Base-by-base conservation (phyloP, 225 moss, liverwort and hornwort species). In the Neckera pumila region DNA sequence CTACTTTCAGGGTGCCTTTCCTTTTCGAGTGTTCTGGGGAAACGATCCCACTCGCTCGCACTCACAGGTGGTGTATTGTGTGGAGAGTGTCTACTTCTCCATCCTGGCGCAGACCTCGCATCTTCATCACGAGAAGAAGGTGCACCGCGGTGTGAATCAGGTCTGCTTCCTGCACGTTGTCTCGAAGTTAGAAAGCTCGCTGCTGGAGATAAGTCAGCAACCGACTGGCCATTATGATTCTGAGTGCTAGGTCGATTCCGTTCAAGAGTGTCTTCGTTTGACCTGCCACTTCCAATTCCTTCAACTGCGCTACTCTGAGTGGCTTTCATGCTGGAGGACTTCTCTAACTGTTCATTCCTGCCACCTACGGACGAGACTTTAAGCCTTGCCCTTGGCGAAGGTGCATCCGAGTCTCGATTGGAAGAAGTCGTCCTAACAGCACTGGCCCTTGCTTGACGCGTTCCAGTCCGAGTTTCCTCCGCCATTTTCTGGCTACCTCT, bases 1-100 rank as follows among this genome's bases (percentile, higher is more conserved):
- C 85, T 80, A 54, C 63, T 88, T 72, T 79, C 79, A 82, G 79
- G 38, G 40, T 57, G 86, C 56, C 47, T 89, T 81, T 76, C 80
- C 42, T 86, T 89, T 20, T 71, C 75, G 14, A 89, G 81, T 78
- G 76, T 56, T 28, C 67, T 83, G 45, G 49, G 38, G 78, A 83
- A 88, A 47, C 51, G 86, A 65, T 93, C 89, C 87, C 89, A 80
- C 78, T 92, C 89, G 53, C 84, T 88, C 81, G 78, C 83, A 38
- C 34, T 76, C 65, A 43, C 81, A 53, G 80, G 36, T n/a, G 86
- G 76, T 51, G 83, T n/a, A 28, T 16, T 47, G 33, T 34, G 73
- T 23, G 79, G 64, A 72, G 89, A 65, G 72, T 70, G 71, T 64
- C 38, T 42, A 80, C 78, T 91, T 60, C 62, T 84, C 60, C 42